Evolutionary conservation across 495 filamentous ascomycete species (phyloP), one percentile per base, ranked within the genome.

Genomic region (Xylaria castorea): DNA sequence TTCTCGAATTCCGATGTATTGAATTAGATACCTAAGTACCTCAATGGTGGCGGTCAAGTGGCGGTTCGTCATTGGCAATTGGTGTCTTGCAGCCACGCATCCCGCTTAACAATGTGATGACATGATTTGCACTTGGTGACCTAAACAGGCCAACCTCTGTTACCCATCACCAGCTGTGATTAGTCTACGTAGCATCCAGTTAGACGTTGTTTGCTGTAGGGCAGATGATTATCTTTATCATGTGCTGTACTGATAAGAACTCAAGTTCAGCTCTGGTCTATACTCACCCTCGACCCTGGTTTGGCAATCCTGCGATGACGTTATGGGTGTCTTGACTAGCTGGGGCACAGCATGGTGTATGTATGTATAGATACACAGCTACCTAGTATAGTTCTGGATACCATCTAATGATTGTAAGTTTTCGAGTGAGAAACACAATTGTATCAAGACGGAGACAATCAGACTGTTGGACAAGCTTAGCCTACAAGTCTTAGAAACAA

Each of bases 61-160:
- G 32, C 58, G 42, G 62, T 34, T 53, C 46, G 46, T 67, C 64
- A 51, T 40, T 38, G 16, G 44, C 25, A 27, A 50, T 34, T 53
- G 16, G 9, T 18, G 25, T n/a, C 22, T 38, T 14, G 44, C 46
- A n/a, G 22, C 64, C 30, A 67, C 40, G 64, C 46, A 65, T 66
- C 25, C 63, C 40, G n/a, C 63, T 66, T 34, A 3, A 66, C 64
- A 67, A 38, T 67, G 46, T 67, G 64, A 67, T 53, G 64, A 67
- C 44, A 67, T 67, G 64, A 67, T 67, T 53, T 67, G 27, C 64
- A 40, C 64, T 67, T 53, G 63, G 27, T 36, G 14, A 36, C 64
- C 64, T 53, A 53, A 53, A 65, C 27, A 67, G 46, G 38, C 3
- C 9, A n/a, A 27, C 9, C 22, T 4, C 32, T 9, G 27, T 65